phyloP scores from a whole-genome alignment of 306 rosid genomes.

The Dicorynia guianensis region DNA sequence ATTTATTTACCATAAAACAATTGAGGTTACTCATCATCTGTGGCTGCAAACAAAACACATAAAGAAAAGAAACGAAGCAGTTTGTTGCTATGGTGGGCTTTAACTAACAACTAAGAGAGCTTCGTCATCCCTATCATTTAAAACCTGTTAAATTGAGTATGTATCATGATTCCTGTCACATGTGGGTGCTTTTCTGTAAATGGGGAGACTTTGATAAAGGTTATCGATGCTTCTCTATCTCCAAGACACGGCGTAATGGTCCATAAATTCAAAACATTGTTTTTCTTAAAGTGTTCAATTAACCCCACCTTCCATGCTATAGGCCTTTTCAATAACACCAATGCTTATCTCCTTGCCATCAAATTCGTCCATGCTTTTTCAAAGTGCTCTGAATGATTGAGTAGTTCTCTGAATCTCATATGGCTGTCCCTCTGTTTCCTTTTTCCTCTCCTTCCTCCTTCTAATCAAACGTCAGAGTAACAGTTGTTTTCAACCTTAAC shows the following conservation, averaged over 20 bases:
- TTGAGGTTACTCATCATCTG: not conserved
- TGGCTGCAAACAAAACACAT: not conserved
- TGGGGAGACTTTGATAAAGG: slow-evolving; percentile 39
- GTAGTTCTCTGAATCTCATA: slow-evolving; percentile 25
- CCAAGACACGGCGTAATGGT: slow-evolving; percentile 41
- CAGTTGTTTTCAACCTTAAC: slow-evolving; percentile 33
- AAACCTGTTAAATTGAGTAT: not conserved
- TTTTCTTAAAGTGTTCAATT: slow-evolving; percentile 33
- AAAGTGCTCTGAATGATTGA: slow-evolving; percentile 42
- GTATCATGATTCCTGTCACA: slow-evolving; percentile 10
- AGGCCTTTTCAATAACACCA: slow-evolving; percentile 26
- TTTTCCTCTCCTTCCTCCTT: slow-evolving; percentile 7
- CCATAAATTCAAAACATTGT: slow-evolving; percentile 25
- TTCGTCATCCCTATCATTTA: not conserved
- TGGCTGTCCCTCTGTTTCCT: slow-evolving; percentile 32
- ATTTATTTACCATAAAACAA: not conserved
- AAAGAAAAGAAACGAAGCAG: not conserved
- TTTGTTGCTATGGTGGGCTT: not conserved
- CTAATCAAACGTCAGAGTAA: too few species aligned
- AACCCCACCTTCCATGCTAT: slow-evolving; percentile 51
- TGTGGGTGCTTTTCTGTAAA: too few species aligned
- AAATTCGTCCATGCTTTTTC: slow-evolving; percentile 44
- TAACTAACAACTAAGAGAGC: not conserved
- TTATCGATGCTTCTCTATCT: slow-evolving; percentile 34
- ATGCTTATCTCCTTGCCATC: slow-evolving; percentile 35